Percentiles rank a stretch among this genome's conserved stretches.
phyloP scores from a whole-genome alignment of 2,329 filamentous ascomycete genomes.

The Harringtonia lauricola region DNA sequence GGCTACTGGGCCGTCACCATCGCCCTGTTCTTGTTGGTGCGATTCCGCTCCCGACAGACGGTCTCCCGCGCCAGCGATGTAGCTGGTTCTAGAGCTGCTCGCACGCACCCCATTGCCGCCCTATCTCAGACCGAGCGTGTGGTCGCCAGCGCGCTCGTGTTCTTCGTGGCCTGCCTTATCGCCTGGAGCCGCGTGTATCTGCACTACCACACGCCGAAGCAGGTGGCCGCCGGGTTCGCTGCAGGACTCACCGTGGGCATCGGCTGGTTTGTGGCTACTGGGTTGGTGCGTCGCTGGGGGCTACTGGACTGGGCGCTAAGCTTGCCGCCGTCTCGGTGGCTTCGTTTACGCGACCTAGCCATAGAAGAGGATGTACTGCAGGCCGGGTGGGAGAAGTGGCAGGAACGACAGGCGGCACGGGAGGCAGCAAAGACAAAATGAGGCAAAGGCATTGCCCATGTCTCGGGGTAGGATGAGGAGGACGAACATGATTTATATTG shows the following conservation, averaged over 20 bases:
- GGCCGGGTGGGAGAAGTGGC: constrained; percentile 91
- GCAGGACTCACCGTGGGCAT: constrained; percentile 63
- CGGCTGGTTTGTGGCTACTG: constrained; percentile 68
- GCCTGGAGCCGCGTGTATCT: constrained; percentile 81
- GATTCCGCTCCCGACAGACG: constrained; percentile 47
- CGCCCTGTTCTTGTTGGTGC: constrained; percentile 70
- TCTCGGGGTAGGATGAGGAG: too few relatives aligned
- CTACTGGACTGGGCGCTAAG: constrained; percentile 65
- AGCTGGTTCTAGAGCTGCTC: neutral
- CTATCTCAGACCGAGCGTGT: constrained; percentile 52
- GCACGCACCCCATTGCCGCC: constrained; percentile 15
- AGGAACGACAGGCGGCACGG: constrained; percentile 34
- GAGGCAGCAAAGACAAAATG: constrained; percentile 23
- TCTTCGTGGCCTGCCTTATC: constrained; percentile 54
- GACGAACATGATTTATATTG: neutral
- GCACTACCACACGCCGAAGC: constrained; percentile 79
- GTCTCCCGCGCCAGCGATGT: neutral
- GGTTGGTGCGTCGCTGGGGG: constrained; percentile 53
- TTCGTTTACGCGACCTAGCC: constrained; percentile 73
- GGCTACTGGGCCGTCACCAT: constrained; percentile 83
- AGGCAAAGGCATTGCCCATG: neutral
- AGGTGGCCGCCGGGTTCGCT: constrained; percentile 70
- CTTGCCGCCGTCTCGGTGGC: constrained; percentile 47
- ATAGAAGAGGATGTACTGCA: constrained; percentile 82
- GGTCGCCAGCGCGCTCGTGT: constrained; percentile 39